phyloP scores from a whole-genome alignment of 345 rosid species.

The Salix purpurea region DNA sequence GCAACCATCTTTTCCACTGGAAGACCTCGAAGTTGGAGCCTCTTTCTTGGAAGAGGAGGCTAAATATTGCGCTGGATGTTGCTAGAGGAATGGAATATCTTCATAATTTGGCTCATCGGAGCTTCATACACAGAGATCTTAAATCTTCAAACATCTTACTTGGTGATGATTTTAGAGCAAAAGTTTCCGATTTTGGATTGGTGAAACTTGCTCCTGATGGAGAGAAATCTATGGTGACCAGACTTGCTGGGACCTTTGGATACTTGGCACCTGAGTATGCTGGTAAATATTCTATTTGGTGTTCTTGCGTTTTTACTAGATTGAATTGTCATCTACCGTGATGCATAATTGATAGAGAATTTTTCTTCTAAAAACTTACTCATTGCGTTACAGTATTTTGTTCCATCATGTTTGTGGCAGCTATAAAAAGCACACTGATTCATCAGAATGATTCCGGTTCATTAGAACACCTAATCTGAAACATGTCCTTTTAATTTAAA shows the following conservation, averaged over 20 bases:
- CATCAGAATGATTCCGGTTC: neutral
- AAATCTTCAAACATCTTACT: constrained; percentile 74
- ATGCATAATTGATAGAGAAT: neutral
- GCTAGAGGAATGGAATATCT: constrained; percentile 82
- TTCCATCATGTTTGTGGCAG: neutral
- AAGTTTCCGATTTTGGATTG: constrained; percentile 76
- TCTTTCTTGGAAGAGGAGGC: constrained; percentile 63
- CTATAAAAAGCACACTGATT: neutral
- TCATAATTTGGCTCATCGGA: constrained; percentile 62
- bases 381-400: neutral
- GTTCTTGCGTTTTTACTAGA: neutral
- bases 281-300: constrained; percentile 35
- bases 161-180: constrained; percentile 65
- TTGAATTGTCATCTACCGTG: neutral
- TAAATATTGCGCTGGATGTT: constrained; percentile 67
- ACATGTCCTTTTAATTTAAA: neutral
- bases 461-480: neutral
- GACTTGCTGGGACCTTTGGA: constrained; percentile 80
- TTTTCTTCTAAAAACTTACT: neutral
- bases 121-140: constrained; percentile 77
- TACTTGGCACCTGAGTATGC: constrained; percentile 89
- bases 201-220: constrained; percentile 81
- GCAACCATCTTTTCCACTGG: constrained; percentile 75
- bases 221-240: constrained; percentile 55
- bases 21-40: constrained; percentile 61